A percentile compares a stretch with the other conserved stretches of the same genome.
Evolutionary conservation across 176 grass and related monocot genomes (phyloP).

Genomic region (Secale cereale): DNA sequence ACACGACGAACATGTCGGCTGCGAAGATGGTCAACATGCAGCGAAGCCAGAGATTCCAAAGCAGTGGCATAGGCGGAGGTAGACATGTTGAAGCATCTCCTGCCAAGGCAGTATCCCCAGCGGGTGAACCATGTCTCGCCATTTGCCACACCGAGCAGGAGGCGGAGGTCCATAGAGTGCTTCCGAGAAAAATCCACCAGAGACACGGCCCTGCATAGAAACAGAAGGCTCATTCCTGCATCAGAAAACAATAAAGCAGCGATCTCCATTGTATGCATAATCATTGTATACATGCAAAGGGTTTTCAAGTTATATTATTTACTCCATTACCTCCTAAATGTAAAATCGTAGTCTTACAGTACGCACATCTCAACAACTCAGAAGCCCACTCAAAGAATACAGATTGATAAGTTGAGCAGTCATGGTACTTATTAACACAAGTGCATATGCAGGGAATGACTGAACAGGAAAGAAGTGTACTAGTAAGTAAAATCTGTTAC

Average conservation of each 20-base stretch:
- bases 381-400: not conserved
- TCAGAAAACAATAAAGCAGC: constrained; percentile 10
- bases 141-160: constrained; percentile 59
- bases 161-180: constrained; percentile 67
- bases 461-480: not conserved
- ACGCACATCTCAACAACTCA: not conserved
- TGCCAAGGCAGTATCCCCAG: constrained; percentile 77
- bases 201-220: constrained; percentile 58
- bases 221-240: constrained; percentile 16
- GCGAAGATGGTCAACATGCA: constrained; percentile 55
- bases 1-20: constrained; percentile 65
- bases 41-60: constrained; percentile 49
- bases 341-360: not conserved
- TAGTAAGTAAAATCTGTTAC: constrained; percentile 21
- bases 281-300: not conserved
- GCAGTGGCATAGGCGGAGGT: constrained; percentile 44
- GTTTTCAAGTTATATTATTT: not conserved
- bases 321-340: not conserved
- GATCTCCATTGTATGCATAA: constrained; percentile 6
- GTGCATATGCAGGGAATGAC: not conserved
- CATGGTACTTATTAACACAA: not conserved
- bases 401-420: not conserved
- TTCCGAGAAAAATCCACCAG: constrained; percentile 73
- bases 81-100: constrained; percentile 69
- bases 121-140: constrained; percentile 81